A percentile compares a stretch with the other conserved stretches of the same genome.
Conservation (phyloP, 108 stramenopile genomes). For the Nitzschia inconspicua region DNA sequence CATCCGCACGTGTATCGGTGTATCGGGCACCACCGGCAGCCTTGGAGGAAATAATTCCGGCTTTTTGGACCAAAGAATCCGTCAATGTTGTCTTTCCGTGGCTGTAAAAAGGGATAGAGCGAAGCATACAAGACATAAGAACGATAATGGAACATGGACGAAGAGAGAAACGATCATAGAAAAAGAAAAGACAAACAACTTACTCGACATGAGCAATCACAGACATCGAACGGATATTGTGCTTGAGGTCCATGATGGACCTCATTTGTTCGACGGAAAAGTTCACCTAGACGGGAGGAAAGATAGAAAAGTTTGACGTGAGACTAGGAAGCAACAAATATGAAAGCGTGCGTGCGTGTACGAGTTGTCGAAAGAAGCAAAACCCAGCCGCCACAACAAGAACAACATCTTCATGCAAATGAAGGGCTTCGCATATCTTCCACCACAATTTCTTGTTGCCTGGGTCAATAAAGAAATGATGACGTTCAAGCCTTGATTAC, state of each 20-base stretch:
- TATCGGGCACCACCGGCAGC: conserved; percentile 99
- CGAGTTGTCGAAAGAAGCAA: background rate
- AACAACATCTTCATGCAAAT: background rate
- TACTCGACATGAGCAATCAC: conserved; percentile 99
- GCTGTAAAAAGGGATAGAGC: background rate
- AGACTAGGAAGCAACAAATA: background rate
- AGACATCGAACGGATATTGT: conserved; percentile 99
- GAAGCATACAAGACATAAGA: background rate
- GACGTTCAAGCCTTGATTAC: too few relatives aligned
- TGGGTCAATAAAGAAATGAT: background rate
- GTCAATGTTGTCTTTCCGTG: conserved; percentile 99
- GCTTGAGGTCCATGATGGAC: conserved; percentile 99
- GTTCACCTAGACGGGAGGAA: conserved; percentile 98
- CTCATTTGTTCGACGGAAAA: conserved; percentile 99
- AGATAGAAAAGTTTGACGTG: background rate
- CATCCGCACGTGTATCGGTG: conserved; percentile 99
- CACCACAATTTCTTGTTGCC: background rate
- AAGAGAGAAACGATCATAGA: background rate
- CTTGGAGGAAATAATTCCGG: conserved; percentile 99
- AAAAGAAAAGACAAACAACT: background rate
- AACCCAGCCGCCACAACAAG: background rate
- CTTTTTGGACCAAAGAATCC: conserved; percentile 99
- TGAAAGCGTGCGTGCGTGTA: background rate
- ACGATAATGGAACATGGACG: background rate
- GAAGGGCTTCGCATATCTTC: background rate